Evolutionary conservation across 129 eudicot genomes (phyloP).

Genomic region (Chrysanthemum lavandulifolium): DNA sequence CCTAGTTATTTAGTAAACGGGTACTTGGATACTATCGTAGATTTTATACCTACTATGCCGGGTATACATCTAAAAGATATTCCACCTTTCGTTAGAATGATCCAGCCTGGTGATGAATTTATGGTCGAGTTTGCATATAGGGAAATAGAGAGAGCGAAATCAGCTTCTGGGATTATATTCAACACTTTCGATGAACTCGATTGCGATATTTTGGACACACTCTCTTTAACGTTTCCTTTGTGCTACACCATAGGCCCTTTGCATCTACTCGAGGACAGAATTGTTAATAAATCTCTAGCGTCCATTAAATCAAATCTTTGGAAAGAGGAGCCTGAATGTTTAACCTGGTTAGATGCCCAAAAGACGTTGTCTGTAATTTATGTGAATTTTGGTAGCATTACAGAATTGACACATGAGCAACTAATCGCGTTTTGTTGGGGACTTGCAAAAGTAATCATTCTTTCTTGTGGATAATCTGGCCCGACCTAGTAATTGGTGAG

Average conservation of each 20-base stretch:
- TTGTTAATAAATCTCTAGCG: constrained; percentile 15
- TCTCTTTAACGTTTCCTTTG: constrained; percentile 25
- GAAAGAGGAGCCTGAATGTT: constrained; percentile 39
- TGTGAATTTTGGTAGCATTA: no score
- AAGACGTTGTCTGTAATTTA: no score
- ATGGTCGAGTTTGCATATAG: constrained; percentile 19
- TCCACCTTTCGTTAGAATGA: constrained; percentile 26
- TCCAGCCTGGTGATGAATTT: constrained; percentile 27
- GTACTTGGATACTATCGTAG: constrained; percentile 26
- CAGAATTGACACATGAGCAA: constrained; percentile 35
- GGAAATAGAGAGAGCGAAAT: constrained; percentile 24
- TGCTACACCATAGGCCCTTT: constrained; percentile 43
- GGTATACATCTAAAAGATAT: constrained; percentile 33
- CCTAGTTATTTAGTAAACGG: constrained; percentile 21
- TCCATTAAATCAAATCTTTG: constrained; percentile 42
- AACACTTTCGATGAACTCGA: constrained; percentile 41
- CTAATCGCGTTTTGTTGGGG: constrained; percentile 43
- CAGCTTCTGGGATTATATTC: constrained; percentile 28
- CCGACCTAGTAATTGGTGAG: constrained; percentile 32
- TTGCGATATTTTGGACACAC: constrained; percentile 4
- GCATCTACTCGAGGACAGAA: constrained; percentile 23
- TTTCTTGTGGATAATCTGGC: constrained; percentile 37
- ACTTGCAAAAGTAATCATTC: constrained; percentile 26
- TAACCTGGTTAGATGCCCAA: constrained; percentile 41
- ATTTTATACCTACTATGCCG: constrained; percentile 30